Conservation (phyloP, 495 filamentous ascomycete genomes). For the Massariosphaeria phaeospora region DNA sequence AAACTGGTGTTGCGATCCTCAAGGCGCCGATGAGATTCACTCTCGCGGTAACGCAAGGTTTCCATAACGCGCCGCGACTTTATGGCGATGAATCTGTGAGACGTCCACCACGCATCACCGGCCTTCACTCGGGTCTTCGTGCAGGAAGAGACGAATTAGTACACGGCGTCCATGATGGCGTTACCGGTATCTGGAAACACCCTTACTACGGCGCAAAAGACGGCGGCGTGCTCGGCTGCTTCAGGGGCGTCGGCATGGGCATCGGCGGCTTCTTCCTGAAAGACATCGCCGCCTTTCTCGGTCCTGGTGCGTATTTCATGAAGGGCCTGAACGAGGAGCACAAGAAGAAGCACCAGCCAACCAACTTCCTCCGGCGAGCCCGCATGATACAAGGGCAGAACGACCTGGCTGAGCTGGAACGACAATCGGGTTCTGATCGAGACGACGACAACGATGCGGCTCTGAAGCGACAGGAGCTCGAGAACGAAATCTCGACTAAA, state of each 20-base stretch:
- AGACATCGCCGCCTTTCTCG: slow-evolving; percentile 58
- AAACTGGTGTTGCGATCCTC: slow-evolving; percentile 28
- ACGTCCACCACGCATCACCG: slow-evolving; percentile 57
- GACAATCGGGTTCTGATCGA: not conserved
- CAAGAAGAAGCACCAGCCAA: slow-evolving; percentile 32
- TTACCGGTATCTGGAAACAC: slow-evolving; percentile 63
- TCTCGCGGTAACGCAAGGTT: slow-evolving; percentile 70
- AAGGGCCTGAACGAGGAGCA: slow-evolving; percentile 55
- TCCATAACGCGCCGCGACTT: slow-evolving; percentile 76
- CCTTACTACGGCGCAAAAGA: slow-evolving; percentile 60
- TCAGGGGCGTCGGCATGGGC: slow-evolving; percentile 69
- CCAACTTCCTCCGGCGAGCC: slow-evolving; percentile 26
- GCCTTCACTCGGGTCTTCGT: slow-evolving; percentile 60
- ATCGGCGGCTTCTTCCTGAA: slow-evolving; percentile 69
- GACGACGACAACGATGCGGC: not conserved
- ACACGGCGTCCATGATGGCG: slow-evolving; percentile 68
- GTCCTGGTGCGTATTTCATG: slow-evolving; percentile 59
- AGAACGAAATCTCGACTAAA: not conserved
- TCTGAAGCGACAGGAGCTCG: not conserved
- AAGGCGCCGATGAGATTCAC: slow-evolving; percentile 61
- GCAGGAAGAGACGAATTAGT: slow-evolving; percentile 64
- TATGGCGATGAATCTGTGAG: slow-evolving; percentile 45
- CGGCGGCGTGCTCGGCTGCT: slow-evolving; percentile 55
- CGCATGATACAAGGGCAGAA: slow-evolving; percentile 34
- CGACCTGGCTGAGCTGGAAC: slow-evolving; percentile 21